These are phyloP conservation scores for Aristolochia fimbriata DNA, from an alignment of 164 flowering plant species.

Conservation along the genomic window DNA sequence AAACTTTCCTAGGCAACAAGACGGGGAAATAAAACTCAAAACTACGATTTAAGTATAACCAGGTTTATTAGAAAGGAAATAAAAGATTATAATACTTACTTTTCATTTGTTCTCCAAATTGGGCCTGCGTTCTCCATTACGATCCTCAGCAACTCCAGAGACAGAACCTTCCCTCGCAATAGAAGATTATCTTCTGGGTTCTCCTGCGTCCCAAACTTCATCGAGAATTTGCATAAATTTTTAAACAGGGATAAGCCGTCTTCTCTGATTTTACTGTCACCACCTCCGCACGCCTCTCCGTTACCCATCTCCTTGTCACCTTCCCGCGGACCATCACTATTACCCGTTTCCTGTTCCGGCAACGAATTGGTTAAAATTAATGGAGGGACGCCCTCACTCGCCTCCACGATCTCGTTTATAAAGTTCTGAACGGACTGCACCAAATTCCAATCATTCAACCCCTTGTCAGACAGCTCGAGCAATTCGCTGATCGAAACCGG, in stretches of 20 bases:
- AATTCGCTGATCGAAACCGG: conserved; percentile 51
- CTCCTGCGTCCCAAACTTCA: conserved; percentile 89
- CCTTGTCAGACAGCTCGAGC: conserved; percentile 74
- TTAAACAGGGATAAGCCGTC: conserved; percentile 77
- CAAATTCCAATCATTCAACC: conserved; percentile 65
- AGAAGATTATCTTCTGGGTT: conserved; percentile 77
- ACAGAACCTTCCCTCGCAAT: conserved; percentile 82
- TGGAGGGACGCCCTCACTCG: conserved; percentile 23
- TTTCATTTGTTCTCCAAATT: conserved; percentile 71
- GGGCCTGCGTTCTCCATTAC: conserved; percentile 71
- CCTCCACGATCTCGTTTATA: conserved; percentile 50
- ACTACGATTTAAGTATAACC: no score
- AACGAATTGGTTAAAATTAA: conserved; percentile 11
- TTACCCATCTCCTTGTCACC: conserved; percentile 12
- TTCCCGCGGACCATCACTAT: conserved; percentile 10
- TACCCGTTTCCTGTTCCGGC: conserved; percentile 2
- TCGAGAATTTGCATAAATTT: conserved; percentile 86
- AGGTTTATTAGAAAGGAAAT: no score
- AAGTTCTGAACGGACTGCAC: conserved; percentile 67
- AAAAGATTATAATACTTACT: conserved; percentile 28
- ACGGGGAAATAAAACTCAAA: no score
- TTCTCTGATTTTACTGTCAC: conserved; percentile 66
- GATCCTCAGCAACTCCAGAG: conserved; percentile 78
- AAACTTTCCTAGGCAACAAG: no score
- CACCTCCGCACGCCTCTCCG: conserved; percentile 14